Base-by-base conservation (phyloP, 108 stramenopile genomes). In the Nannochloropsis gaditana region DNA sequence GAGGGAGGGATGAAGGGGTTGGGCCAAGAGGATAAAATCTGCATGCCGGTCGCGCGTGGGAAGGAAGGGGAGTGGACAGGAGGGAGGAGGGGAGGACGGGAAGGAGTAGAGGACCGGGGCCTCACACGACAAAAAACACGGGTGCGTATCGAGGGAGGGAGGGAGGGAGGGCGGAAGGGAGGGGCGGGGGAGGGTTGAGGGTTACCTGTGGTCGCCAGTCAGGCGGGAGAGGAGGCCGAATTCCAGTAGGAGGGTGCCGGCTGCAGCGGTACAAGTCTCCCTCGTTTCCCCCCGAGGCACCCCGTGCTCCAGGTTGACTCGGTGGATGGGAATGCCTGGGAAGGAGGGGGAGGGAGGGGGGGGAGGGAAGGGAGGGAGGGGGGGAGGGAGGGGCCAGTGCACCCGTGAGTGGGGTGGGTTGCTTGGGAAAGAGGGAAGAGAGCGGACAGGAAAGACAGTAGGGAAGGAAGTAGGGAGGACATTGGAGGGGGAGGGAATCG, bases 231-330 rank as follows among this genome's bases (percentile, higher is more conserved):
- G 89, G 44, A 89, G 59, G 43, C 86, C 83, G 44, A 92, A 91
- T 85, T 93, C 92, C 41, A 93, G 42, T 9, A 92, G 82, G 43
- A 92, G 82, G 11, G 92, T 91, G 9, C 92, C 92, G 17, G 91
- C 92, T 19, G 91, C 92, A 2, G 92, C 92, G 2, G 92, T 87
- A 44, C 90, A 92, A 2, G 92, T 89, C n/a, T 86, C 43, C 45
- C 44, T 80, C 9, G 90, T 90, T 44, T 91, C 91, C 9, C 90
- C 82, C 45, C 44, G 15, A 5, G 87, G 83, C 42, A 92, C 59
- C 5, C 92, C 92, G 17, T 50, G 86, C 2, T 47, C 44, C 42
- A 93, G 90, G 83, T 92, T 92, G 45, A 92, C 90, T 9, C 86
- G 86, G 82, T 91, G 91, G 19, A 45, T 82, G 5, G 92, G 92